These are phyloP conservation scores for Irpex lacteus DNA, from an alignment of 1,284 basidiomycete genomes.

Conservation along the genomic window DNA sequence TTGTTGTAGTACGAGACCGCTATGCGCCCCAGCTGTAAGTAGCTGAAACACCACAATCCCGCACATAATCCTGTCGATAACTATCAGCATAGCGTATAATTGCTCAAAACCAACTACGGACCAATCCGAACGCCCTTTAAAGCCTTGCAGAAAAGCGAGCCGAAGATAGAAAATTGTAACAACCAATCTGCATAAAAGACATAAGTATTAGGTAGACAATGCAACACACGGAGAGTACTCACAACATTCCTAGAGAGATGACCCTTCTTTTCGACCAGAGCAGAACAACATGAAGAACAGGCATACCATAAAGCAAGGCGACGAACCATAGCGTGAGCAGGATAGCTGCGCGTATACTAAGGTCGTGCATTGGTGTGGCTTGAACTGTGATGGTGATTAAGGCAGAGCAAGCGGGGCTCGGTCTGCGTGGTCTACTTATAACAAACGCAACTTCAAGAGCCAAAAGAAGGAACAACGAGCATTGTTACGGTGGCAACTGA, in stretches of 20 bases:
- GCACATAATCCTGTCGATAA: background rate
- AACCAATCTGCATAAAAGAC: background rate
- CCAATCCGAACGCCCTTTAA: background rate
- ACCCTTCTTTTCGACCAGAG: background rate
- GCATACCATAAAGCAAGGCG: background rate
- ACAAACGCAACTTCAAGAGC: too few species aligned
- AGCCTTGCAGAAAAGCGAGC: background rate
- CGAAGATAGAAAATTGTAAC: background rate
- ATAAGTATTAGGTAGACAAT: background rate
- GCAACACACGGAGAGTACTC: background rate
- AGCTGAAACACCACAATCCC: background rate
- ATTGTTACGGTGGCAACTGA: too few species aligned
- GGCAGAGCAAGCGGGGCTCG: too few species aligned
- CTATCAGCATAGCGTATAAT: background rate
- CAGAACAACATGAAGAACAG: background rate
- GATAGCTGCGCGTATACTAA: too few species aligned
- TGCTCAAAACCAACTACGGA: too few species aligned
- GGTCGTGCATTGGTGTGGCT: too few species aligned
- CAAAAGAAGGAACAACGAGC: too few species aligned
- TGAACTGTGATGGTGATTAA: too few species aligned
- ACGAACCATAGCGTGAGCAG: background rate
- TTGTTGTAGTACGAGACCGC: background rate
- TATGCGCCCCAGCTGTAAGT: background rate
- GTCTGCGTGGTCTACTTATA: too few species aligned
- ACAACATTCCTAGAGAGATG: background rate